Base-by-base conservation (phyloP, 1,284 basidiomycete genomes). In the Ustilago bromivora region DNA sequence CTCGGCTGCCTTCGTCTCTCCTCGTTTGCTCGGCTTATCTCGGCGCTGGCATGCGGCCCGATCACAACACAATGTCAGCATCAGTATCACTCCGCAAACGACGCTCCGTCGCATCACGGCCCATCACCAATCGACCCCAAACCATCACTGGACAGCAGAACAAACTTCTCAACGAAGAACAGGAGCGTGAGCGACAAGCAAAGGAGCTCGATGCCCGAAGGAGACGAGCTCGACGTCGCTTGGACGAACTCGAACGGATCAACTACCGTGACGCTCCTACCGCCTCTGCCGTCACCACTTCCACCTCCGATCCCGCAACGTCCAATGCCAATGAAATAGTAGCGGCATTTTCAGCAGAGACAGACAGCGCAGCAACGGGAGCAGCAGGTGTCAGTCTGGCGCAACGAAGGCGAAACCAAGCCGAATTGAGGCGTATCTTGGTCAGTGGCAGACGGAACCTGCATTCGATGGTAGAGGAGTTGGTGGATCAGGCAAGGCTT, bases 61-160 rank as follows among this genome's bases (percentile, higher is more conserved):
- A 8, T 51, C 28, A 38, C 47, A 15, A 23, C 3, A 28, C 31
- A 12, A 74, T 74, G 72, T 64, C 67, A 19, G 49, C 56, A n/a
- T 59, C 72, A n/a, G 67, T 69, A 4, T 60, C 67, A 17, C 63
- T 76, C 23, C 74, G 74, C 43, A 76, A 76, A 15, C 57, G 74
- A 15, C 65, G 74, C 10, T 62, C 74, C 7, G 62, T 71, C 53
- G 66, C 74, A 34, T 71, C 62, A 1, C 54, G 62, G 8, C 74
- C 74, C 38, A 57, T 62, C 51, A 76, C 62, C 34, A 76, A 76
- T 31, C 74, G 74, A 13, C 74, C 74, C 28, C 74, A 76, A 19
- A 76, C 74, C 28, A 76, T 76, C 62, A 76, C 74, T 0, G 74
- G 74, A 0, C 74, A 76, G 28, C 74, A 71, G 58, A 61, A 66